Base-by-base conservation (phyloP, 495 filamentous ascomycete genomes). In the Corynascus novoguineensis region DNA sequence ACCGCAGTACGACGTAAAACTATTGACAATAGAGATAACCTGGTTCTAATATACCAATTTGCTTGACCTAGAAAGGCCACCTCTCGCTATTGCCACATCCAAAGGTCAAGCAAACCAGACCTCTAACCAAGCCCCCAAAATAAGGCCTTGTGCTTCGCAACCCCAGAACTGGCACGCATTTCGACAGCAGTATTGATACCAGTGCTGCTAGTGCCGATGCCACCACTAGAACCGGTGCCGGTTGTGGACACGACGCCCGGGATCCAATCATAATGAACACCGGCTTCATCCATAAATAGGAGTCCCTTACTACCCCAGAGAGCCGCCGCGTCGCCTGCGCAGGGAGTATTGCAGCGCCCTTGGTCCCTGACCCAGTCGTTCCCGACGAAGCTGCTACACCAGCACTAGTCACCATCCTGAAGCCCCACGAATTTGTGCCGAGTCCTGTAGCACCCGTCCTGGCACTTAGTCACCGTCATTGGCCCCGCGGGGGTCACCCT, bases 361-460 rank as follows among this genome's bases (percentile, higher is more conserved):
- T 65, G 55, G 50, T 63, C 50, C 12, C 24, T 56, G 37, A 53
- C 29, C 53, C 56, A 61, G 48, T 60, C 59, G 24, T 27, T 38
- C 25, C 49, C 62, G 24, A 63, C 65, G 52, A 58, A 68, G 45
- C 22, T 58, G 27, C 65, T 41, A 46, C 65, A 68, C 65, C 65
- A 68, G 57, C 65, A 68, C 55, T 68, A 55, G 56, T 65, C 56
- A 9, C 65, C 63, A 17, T 61, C 31, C 52, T 65, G 58, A 29
- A 68, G 44, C 25, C 63, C 61, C 3, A 57, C 61, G 34, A 35
- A 60, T 31, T 17, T 28, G 42, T 38, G 60, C 19, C 35, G 24
- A 21, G 31, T 17, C 47, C 52, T 53, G 44, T 57, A 63, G 57
- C 57, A 63, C 10, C 53, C 25, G n/a, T 53, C 17, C 32, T 50